Conservation (phyloP, 1,284 basidiomycete species). For the Ganoderma meredithae region DNA sequence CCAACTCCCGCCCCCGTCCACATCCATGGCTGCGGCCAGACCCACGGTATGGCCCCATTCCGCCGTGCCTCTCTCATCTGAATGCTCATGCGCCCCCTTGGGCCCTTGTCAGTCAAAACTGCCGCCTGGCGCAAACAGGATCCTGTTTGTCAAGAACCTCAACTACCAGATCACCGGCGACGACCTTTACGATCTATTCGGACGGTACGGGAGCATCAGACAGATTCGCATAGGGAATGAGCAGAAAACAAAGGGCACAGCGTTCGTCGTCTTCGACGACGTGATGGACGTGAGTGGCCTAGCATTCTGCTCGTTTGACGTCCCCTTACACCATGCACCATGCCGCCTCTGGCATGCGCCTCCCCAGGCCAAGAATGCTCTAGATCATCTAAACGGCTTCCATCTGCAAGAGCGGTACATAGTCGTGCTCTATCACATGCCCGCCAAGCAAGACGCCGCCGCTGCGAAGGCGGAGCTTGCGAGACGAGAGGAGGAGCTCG, state of each 20-base stretch:
- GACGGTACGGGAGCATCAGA: slow-evolving; percentile 95
- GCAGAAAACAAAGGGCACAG: slow-evolving; percentile 93
- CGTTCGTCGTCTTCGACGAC: slow-evolving; percentile 92
- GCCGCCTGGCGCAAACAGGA: slow-evolving; percentile 85
- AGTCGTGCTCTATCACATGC: slow-evolving; percentile 97
- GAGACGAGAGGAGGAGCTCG: slow-evolving; percentile 90
- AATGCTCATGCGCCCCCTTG: not conserved
- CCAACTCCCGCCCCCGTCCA: slow-evolving; percentile 21
- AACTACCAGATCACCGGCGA: slow-evolving; percentile 96
- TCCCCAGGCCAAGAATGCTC: slow-evolving; percentile 88
- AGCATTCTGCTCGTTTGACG: slow-evolving; percentile 20
- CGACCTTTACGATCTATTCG: slow-evolving; percentile 97
- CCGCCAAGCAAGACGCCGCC: slow-evolving; percentile 91
- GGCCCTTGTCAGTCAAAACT: slow-evolving; percentile 69
- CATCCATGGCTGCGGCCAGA: slow-evolving; percentile 65
- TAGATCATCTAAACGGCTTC: slow-evolving; percentile 97
- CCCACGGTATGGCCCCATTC: slow-evolving; percentile 59
- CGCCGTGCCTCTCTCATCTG: not conserved
- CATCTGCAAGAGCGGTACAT: slow-evolving; percentile 98
- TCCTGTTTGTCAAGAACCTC: slow-evolving; percentile 89
- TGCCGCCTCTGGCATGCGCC: slow-evolving; percentile 10
- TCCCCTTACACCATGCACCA: slow-evolving; percentile 16
- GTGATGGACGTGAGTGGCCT: slow-evolving; percentile 81
- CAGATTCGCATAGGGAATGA: slow-evolving; percentile 95
- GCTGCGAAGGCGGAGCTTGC: slow-evolving; percentile 94